Evolutionary conservation across 2,329 filamentous ascomycete genomes (phyloP), one percentile per base, ranked within the genome.

Genomic region (Cladosporium sp.): DNA sequence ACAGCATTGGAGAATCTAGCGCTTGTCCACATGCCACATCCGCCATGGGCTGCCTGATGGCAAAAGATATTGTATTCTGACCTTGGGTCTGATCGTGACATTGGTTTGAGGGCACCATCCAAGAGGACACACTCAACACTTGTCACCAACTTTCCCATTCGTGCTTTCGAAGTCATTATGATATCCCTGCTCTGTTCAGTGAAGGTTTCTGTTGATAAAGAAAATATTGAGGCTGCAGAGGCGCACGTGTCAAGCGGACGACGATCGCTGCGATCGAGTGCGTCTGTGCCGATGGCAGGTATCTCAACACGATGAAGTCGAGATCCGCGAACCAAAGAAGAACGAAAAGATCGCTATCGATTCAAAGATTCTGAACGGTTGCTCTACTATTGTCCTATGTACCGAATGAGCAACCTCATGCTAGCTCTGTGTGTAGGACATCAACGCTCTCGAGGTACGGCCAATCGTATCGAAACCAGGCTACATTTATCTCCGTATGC

Each of bases 231-330:
- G 63, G 70, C 36, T 71, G 71, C 57, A 71, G 72, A 71, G 72
- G 73, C 30, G 68, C 69, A 44, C 11, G 69, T 59, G 66, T 75
- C 24, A 72, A 75, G 66, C 72, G 71, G 5, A 73, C 65, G 24
- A 67, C 65, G 14, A 66, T 75, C 12, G 74, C 71, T 15, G 71
- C 72, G 1, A 71, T 75, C 36, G 70, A 74, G 59, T 75, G 71
- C 55, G 66, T 72, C 21, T 62, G 65, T 69, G 69, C 26, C 21
- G 67, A 75, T 66, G 69, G 70, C 67, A 72, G 70, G 65, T 72
- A n/a, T 71, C 66, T 76, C 11, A 21, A 64, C 8, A 70, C 68
- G 21, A 69, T 75, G 54, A 73, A 47, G 44, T 47, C 44, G 44
- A 47, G 44, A 47, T 47, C 44, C 44, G 44, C 44, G 44, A 47